phyloP scores from a whole-genome alignment of 1,139 yeast genomes.

The Magnusiomyces suaveolens region DNA sequence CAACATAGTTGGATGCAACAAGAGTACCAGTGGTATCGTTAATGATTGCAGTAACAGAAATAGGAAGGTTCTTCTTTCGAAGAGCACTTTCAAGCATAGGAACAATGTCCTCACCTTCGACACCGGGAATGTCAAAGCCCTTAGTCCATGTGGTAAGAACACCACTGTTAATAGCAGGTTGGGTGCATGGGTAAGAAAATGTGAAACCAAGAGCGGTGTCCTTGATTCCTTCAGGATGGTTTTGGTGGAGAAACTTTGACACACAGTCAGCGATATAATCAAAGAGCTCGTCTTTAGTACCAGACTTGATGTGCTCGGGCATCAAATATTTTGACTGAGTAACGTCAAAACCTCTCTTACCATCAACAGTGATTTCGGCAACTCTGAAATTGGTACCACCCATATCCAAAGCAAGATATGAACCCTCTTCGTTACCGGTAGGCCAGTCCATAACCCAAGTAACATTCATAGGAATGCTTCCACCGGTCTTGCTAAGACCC shows the following conservation, averaged over 20 bases:
- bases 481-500: conserved; percentile 58
- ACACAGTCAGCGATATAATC: conserved; percentile 78
- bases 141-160: conserved; percentile 94
- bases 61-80: conserved; percentile 55
- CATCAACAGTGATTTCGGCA: conserved; percentile 71
- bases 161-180: conserved; percentile 74
- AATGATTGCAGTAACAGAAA: conserved; percentile 81
- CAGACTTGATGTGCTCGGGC: conserved; percentile 69
- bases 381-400: conserved; percentile 94
- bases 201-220: conserved; percentile 81
- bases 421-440: conserved; percentile 82
- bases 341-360: conserved; percentile 69
- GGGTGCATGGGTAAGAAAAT: conserved; percentile 87
- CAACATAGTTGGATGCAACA: conserved; percentile 90
- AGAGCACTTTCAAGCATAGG: conserved; percentile 79
- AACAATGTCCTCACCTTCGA: conserved; percentile 91
- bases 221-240: conserved; percentile 32
- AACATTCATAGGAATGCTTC: conserved; percentile 92
- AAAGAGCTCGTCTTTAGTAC: conserved; percentile 68
- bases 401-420: conserved; percentile 83
- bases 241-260: conserved; percentile 49
- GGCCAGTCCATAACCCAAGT: conserved; percentile 95
- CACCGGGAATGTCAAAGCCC: conserved; percentile 89
- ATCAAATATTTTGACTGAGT: conserved; percentile 69
- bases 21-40: conserved; percentile 97